Evolutionary conservation across 352 stramenopile species (phyloP), one percentile per base, ranked within the genome.

Genomic region (Thalassiosira mediterranea): DNA sequence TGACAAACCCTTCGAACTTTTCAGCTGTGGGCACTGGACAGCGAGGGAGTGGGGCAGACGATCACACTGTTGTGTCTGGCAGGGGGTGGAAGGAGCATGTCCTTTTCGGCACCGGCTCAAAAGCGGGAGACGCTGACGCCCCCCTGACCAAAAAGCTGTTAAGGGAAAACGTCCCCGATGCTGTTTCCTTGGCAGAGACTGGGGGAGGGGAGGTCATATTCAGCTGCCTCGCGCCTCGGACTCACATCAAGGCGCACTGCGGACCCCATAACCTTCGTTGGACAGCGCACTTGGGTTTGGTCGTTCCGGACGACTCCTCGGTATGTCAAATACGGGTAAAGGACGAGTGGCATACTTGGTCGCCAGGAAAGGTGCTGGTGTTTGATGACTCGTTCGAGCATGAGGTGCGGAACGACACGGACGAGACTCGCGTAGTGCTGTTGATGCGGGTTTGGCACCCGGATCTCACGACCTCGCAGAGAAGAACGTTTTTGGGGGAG

Each of bases 371-470:
- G 70, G 64, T 89, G 13, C 26, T 91, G 13, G 34, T 91, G 1
- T 91, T 91, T 83, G 86, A 91, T 56, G 83, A 90, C 72, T 88
- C 80, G 0, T 88, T 79, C 72, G 77, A 91, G 47, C 86, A 91
- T 70, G 83, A 90, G 66, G 85, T 92, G 8, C 15, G 57, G 38
- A 94, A 93, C 66, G 74, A 90, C 67, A 81, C 83, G 13, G 61
- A 72, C 52, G 38, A 90, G 52, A 59, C 73, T 37, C 79, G 86
- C 51, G 78, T 81, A 1, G 81, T 93, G 4, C 60, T 94, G 15
- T 53, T 94, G 15, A 61, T 93, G 3, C 63, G 88, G 37, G 75
- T 91, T 29, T 93, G 82, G 84, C 86, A 94, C 77, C 87, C 88
- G 58, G 10, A 68, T n/a, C 42, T 92, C 8, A 52, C 4, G 15